Percentiles rank a stretch among this genome's conserved stretches.
These are phyloP conservation scores for Paecilomyces niveus DNA, from an alignment of 2,329 filamentous ascomycete species.

Conservation along the genomic window DNA sequence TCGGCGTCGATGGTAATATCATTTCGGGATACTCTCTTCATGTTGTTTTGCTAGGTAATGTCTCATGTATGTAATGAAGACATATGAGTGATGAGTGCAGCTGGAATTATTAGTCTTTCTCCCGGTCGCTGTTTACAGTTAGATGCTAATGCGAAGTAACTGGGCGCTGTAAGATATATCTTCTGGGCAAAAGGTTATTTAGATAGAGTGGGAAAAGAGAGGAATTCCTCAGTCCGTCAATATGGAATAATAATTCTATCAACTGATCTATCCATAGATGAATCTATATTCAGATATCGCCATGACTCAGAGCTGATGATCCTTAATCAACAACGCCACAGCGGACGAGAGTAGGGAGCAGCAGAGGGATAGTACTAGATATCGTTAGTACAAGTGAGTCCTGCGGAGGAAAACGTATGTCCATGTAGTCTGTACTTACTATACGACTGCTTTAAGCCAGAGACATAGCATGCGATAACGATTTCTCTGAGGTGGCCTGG, in stretches of 20 bases:
- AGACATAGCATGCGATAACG: constrained; percentile 21
- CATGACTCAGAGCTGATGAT: background rate
- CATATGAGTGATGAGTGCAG: background rate
- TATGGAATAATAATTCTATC: background rate
- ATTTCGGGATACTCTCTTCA: background rate
- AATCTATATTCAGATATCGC: background rate
- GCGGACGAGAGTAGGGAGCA: background rate
- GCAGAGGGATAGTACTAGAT: constrained; percentile 5
- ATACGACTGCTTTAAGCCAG: constrained; percentile 21
- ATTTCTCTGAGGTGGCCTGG: constrained; percentile 16
- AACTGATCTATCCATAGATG: background rate
- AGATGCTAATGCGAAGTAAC: background rate
- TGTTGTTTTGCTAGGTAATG: background rate
- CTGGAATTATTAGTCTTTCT: background rate
- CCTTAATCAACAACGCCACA: background rate
- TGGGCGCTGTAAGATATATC: background rate
- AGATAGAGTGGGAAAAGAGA: no score
- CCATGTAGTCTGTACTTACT: constrained; percentile 9
- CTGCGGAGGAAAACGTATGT: no score
- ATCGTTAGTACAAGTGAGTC: background rate
- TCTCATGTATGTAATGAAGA: background rate
- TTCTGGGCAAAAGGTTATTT: no score
- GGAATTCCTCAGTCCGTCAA: no score
- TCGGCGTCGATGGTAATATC: background rate
- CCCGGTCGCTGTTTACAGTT: background rate